Conservation (phyloP, 345 rosid genomes). For the Turritis glabra region DNA sequence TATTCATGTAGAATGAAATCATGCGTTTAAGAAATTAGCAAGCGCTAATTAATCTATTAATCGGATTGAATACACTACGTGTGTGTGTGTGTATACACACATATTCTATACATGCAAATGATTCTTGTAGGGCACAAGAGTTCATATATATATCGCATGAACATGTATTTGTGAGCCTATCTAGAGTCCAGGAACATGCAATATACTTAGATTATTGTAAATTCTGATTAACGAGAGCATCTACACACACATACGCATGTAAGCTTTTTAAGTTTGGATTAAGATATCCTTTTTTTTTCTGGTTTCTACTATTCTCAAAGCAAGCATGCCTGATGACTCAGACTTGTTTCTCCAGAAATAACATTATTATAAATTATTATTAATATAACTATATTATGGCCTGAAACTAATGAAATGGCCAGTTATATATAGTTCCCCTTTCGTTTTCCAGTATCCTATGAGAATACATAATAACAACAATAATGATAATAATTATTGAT, state of each 20-base stretch:
- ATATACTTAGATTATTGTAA: slow-evolving; percentile 33
- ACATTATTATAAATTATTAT: background rate
- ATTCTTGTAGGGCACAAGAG: slow-evolving; percentile 20
- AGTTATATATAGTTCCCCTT: slow-evolving; percentile 37
- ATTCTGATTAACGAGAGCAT: slow-evolving; percentile 39
- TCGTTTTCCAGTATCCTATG: slow-evolving; percentile 39
- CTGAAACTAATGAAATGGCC: slow-evolving; percentile 30
- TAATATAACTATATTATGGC: slow-evolving; percentile 16
- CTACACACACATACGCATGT: slow-evolving; percentile 39
- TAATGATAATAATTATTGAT: slow-evolving; percentile 28
- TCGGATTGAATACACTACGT: background rate
- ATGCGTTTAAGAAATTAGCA: background rate
- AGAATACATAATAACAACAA: slow-evolving; percentile 7
- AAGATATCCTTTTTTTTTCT: slow-evolving; percentile 35
- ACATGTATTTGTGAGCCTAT: slow-evolving; percentile 35
- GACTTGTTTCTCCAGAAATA: slow-evolving; percentile 14
- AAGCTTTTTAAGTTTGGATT: slow-evolving; percentile 32
- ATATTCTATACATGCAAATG: slow-evolving; percentile 8
- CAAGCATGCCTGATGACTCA: slow-evolving; percentile 43
- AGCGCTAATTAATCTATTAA: background rate
- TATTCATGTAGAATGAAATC: background rate
- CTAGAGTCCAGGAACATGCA: slow-evolving; percentile 23
- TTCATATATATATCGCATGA: slow-evolving; percentile 26
- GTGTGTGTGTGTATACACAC: background rate
- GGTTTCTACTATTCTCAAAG: slow-evolving; percentile 39